Percentiles rank a stretch among this genome's conserved stretches.
Evolutionary conservation across 2,329 filamentous ascomycete genomes (phyloP).

Genomic region (Didymellaceae sp.): DNA sequence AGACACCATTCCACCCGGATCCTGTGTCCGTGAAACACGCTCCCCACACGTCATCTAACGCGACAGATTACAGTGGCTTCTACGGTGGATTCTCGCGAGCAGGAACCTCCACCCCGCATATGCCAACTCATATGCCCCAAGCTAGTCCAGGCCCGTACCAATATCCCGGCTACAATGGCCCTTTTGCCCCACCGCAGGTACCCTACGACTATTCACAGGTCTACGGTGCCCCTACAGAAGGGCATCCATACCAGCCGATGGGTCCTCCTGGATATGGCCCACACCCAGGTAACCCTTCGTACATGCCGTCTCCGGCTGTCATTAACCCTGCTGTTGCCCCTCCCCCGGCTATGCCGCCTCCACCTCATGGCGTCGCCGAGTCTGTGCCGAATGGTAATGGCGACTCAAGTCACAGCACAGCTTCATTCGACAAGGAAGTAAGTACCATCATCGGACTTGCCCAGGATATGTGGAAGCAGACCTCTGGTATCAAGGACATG

Average conservation of each 20-base stretch:
- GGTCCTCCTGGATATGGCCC: constrained; percentile 38
- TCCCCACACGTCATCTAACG: constrained; percentile 39
- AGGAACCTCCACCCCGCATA: constrained; percentile 46
- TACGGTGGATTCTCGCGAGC: constrained; percentile 48
- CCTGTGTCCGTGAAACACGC: constrained; percentile 55
- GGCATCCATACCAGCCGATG: constrained; percentile 41
- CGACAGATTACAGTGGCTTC: constrained; percentile 38
- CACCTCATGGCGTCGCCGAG: constrained; percentile 27
- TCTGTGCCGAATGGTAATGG: constrained; percentile 23
- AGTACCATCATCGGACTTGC: constrained; percentile 57
- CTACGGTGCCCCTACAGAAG: constrained; percentile 38
- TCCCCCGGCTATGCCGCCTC: constrained; percentile 29
- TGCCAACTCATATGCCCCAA: constrained; percentile 44
- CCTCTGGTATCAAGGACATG: constrained; percentile 66
- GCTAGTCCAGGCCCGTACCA: constrained; percentile 47
- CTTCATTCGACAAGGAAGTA: constrained; percentile 49
- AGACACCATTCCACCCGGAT: constrained; percentile 73
- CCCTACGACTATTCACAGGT: constrained; percentile 39
- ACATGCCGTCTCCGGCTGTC: constrained; percentile 43
- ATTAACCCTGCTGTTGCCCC: constrained; percentile 37
- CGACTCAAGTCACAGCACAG: constrained; percentile 40
- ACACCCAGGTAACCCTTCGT: constrained; percentile 32
- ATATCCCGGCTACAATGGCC: constrained; percentile 44
- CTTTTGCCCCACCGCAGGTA: constrained; percentile 46
- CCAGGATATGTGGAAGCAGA: constrained; percentile 67